Evolutionary conservation across 164 flowering plant genomes (phyloP), one percentile per base, ranked within the genome.

Genomic region (Kalanchoe fedtschenkoi): DNA sequence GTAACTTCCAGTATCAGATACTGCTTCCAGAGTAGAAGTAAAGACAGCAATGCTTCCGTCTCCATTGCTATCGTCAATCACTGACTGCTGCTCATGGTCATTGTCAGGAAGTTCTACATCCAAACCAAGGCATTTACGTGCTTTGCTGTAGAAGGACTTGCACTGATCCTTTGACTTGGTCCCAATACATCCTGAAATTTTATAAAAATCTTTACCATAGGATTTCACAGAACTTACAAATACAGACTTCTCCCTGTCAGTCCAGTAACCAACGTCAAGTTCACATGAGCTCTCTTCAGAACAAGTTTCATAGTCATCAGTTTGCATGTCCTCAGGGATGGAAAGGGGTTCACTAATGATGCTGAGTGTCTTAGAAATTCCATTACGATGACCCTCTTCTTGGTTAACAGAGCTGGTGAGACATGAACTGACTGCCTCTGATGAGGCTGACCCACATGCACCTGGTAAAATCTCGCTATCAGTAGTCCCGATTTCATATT

Each of bases 271-370:
- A 64, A 83, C 75, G 71, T 80, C 87, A 75, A 82, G 63, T 72
- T 91, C 96, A 59, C 82, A 92, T 72, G 80, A 90, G 70, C 99
- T 93, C 37, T 90, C 96, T 66, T 84, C 99, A 43, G 99, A 93
- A 72, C 86, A 87, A 24, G 86, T 80, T 34, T 91, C 96, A 55
- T 83, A 87, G 71, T 87, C 87, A 70, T 73, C 69, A 69, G 67
- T 74, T 68, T 82, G 86, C 3, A 75, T 75, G 61, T 78, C 80
- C 62, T 84, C 92, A 53, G 91, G 80, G 16, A 85, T 81, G 60
- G 71, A 68, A 47, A 78, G 77, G 60, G 62, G 60, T 32, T 74
- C 80, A 16, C 43, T 16, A 7, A 38, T 43, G 51, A 74, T 70
- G 55, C 69, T 78, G 53, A 71, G 71, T 62, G 73, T 81, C 43